Base-by-base conservation (phyloP, 805 yeast species). In the Ogataea pignaliae region DNA sequence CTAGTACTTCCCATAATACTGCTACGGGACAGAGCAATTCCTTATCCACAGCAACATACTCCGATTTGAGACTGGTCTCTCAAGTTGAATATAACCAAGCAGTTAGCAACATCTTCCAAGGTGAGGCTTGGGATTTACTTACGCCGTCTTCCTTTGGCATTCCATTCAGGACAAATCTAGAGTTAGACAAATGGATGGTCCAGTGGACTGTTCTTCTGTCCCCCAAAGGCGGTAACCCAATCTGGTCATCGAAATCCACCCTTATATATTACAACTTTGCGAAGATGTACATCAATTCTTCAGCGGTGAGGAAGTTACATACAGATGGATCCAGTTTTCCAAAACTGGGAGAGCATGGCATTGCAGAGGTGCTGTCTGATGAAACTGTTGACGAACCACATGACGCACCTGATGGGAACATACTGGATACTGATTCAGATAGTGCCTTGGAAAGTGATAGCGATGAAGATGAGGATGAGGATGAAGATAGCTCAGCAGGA, bases 121-220 rank as follows among this genome's bases (percentile, higher is more conserved):
- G 81, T 2, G 69, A 75, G 48, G 80, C 83, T 0, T 78, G 85
- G 85, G 81, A 75, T 43, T 57, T 79, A 16, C 60, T 83, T 34
- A 67, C 77, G 0, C 88, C 88, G 0, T 66, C 79, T 2, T 66
- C 77, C 1, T 76, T 82, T 57, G 89, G 89, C 0, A 70, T 83
- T 10, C 88, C 88, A 0, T 82, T 85, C 56, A 77, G 75, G 51
- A 73, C 81, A 7, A 83, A 83, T 55, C 61, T 83, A 44, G 86
- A 81, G 45, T 62, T 83, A 32, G 89, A 83, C 55, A 80, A 76
- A 60, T 83, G 89, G 89, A 83, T 83, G 87, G 86, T 83, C 4
- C 81, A 83, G 16, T 83, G 89, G 89, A 80, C 89, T 0, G 85
- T 83, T 10, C 60, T 82, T 34, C 63, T 83, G 16, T 76, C 85